phyloP scores from a whole-genome alignment of 2,329 filamentous ascomycete species.

The Beauveria asiatica region DNA sequence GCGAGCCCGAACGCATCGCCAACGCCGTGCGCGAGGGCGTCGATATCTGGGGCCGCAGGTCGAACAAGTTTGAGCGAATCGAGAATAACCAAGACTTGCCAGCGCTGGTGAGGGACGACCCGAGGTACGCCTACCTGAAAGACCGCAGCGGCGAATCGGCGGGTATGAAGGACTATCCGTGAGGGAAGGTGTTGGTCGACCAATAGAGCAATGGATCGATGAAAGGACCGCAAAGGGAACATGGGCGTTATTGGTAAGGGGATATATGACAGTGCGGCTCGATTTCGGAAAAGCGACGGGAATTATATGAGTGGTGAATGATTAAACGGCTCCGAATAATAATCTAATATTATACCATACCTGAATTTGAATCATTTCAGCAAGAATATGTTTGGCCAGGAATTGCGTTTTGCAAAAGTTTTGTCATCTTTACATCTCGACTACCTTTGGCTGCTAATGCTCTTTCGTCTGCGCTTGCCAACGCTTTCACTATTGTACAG shows the following conservation, averaged over 20 bases:
- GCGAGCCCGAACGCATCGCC: constrained; percentile 39
- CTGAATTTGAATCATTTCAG: not conserved
- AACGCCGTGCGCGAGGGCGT: constrained; percentile 40
- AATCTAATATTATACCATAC: not conserved
- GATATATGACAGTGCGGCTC: not conserved
- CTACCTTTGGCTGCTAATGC: too few relatives aligned
- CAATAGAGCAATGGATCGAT: not conserved
- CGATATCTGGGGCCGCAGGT: constrained; percentile 47
- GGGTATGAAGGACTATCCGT: constrained; percentile 37
- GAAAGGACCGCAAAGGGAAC: not conserved
- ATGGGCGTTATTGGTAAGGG: not conserved
- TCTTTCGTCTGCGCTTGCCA: too few relatives aligned
- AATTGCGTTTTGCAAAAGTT: not conserved
- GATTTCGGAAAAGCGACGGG: not conserved
- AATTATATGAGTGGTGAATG: not conserved
- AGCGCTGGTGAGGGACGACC: constrained; percentile 31
- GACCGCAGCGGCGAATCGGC: constrained; percentile 37
- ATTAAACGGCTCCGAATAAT: not conserved
- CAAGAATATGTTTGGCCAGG: not conserved
- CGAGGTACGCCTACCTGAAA: constrained; percentile 36
- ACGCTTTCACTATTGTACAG: too few relatives aligned
- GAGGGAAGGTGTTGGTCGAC: not conserved
- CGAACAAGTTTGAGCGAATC: constrained; percentile 40
- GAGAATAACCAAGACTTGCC: constrained; percentile 46
- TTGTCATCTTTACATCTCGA: too few relatives aligned